Base-by-base conservation (phyloP, 192 early-diverging fungal species). In the Backusella macrospora region DNA sequence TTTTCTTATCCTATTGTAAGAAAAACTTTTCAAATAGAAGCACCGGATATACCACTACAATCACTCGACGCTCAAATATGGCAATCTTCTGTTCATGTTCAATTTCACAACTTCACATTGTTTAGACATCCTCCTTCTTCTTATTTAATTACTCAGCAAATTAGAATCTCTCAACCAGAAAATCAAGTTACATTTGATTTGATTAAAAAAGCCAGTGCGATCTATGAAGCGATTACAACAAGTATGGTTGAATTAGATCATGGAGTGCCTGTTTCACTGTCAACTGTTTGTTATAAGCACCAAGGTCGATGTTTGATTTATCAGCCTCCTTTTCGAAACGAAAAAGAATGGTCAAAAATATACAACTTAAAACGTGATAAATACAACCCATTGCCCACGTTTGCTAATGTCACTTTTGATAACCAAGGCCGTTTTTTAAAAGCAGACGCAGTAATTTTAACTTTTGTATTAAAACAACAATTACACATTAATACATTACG, bases 391-490 rank as follows among this genome's bases (percentile, higher is more conserved):
- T 46, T 52, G 9, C 64, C 79, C 3, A 39, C 74, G 9, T 77
- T 73, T 49, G 75, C 75, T 13, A 76, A 76, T 40, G 48, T 68
- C 7, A 63, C 75, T 5, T 37, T 73, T 43, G 70, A 81, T 52
- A 38, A 40, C 9, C 26, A 65, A 15, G 75, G 74, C 1, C 43
- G 68, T 16, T 39, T 82, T 34, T 45, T 78, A 8, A 43, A 73
- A 18, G 88, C 89, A 6, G 78, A 84, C 13, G 85, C 84, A 1
- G 70, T 91, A 12, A 40, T 91, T 10, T 40, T 91, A 26, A 90
- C 87, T 6, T 87, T 81, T 70, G 81, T 89, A 39, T 73, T 91
- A 15, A 75, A 82, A 38, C 43, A 48, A 15, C 7, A 49, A 0
- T 12, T 21, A 1, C 16, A 37, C 39, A 6, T 26, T 23, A 26